These are phyloP conservation scores for Globisporangium parvum DNA, from an alignment of 352 stramenopile genomes.

Conservation along the genomic window DNA sequence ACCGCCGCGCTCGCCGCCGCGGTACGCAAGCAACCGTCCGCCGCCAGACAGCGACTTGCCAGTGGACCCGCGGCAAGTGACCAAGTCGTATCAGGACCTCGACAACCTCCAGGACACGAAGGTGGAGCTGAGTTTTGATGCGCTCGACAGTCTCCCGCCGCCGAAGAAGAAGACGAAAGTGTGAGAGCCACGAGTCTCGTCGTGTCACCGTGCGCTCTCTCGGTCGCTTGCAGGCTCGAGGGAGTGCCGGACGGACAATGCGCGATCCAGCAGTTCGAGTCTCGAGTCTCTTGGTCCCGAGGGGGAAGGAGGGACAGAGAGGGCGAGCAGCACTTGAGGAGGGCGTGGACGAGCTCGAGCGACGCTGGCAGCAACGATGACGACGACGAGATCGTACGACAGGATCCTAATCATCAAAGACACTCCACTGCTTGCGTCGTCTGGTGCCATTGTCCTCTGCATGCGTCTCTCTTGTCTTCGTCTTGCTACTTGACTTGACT, in stretches of 20 bases:
- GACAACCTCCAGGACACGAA: slow-evolving; percentile 81
- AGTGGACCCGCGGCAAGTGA: slow-evolving; percentile 72
- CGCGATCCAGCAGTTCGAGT: background rate
- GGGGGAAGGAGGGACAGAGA: background rate
- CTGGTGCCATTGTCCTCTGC: background rate
- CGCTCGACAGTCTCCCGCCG: slow-evolving; percentile 66
- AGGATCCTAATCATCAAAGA: background rate
- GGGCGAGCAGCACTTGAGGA: background rate
- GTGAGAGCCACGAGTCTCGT: slow-evolving; percentile 10
- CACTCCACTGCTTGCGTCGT: no score
- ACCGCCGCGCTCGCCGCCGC: slow-evolving; percentile 19
- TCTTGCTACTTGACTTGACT: background rate
- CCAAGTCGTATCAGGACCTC: slow-evolving; percentile 81
- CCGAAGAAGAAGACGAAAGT: slow-evolving; percentile 86
- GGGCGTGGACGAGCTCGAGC: background rate
- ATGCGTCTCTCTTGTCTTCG: background rate
- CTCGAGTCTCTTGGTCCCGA: background rate
- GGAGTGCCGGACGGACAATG: background rate
- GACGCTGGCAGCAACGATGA: background rate
- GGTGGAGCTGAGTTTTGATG: slow-evolving; percentile 81
- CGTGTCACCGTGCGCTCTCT: no score
- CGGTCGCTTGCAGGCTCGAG: slow-evolving; percentile 1
- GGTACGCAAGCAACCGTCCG: slow-evolving; percentile 11
- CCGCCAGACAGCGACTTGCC: slow-evolving; percentile 63
- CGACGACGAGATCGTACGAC: background rate